These are phyloP conservation scores for Dactylellina leptospora DNA, from an alignment of 2,329 filamentous ascomycete species.

Conservation along the genomic window DNA sequence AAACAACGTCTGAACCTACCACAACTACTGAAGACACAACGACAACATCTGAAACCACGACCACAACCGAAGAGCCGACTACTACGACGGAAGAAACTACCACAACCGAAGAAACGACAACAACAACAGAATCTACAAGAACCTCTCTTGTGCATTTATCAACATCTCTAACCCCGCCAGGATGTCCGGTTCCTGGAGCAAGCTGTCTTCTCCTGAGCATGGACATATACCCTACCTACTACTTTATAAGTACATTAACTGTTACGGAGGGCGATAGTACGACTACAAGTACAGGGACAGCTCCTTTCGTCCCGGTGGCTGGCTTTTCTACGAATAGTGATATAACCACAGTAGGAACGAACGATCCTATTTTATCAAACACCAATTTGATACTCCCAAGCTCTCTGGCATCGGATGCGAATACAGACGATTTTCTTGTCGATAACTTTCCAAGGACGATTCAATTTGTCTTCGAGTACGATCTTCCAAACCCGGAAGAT, in stretches of 20 bases:
- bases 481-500: constrained; percentile 1
- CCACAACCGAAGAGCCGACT: background rate
- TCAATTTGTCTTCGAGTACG: constrained; percentile 33
- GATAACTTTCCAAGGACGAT: constrained; percentile 5
- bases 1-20: too few species aligned
- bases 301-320: background rate
- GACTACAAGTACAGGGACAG: background rate
- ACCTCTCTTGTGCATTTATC: too few species aligned
- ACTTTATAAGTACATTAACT: constrained; percentile 25
- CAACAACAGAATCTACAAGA: background rate
- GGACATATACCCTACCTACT: constrained; percentile 28
- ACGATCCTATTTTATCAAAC: constrained; percentile 31
- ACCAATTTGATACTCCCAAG: constrained; percentile 42
- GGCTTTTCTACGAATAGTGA: constrained; percentile 6
- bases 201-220: constrained; percentile 17
- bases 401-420: background rate
- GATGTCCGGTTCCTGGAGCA: constrained; percentile 25
- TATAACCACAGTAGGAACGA: constrained; percentile 27
- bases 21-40: too few species aligned
- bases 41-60: too few species aligned
- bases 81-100: background rate
- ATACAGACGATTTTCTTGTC: background rate
- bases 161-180: background rate
- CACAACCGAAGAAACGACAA: background rate
- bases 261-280: background rate